A percentile compares a stretch with the other conserved stretches of the same genome.
These are phyloP conservation scores for Coniochaeta pulveracea DNA, from an alignment of 2,329 filamentous ascomycete species.

Conservation along the genomic window DNA sequence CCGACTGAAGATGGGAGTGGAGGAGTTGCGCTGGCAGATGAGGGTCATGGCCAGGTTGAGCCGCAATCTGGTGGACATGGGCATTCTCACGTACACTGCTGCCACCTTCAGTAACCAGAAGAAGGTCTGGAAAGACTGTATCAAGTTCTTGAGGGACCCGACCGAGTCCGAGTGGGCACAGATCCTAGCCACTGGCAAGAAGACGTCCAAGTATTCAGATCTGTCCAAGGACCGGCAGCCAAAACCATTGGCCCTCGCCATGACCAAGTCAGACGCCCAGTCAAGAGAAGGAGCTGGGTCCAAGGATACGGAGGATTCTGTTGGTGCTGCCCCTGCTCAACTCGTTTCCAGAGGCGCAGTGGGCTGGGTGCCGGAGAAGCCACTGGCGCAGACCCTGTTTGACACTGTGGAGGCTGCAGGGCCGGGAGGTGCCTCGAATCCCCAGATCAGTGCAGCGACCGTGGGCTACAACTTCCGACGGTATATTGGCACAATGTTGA, in stretches of 20 bases:
- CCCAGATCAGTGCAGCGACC: slow-evolving; percentile 22
- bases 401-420: slow-evolving; percentile 21
- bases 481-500: slow-evolving; percentile 20
- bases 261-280: slow-evolving; percentile 8
- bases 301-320: slow-evolving; percentile 6
- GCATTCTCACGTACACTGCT: slow-evolving; percentile 44
- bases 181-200: slow-evolving; percentile 39
- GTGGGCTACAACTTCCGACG: slow-evolving; percentile 23
- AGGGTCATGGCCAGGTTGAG: slow-evolving; percentile 46
- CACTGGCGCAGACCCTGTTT: slow-evolving; percentile 21
- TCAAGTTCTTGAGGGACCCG: slow-evolving; percentile 46
- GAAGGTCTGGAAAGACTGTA: slow-evolving; percentile 48
- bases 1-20: slow-evolving; percentile 44
- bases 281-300: slow-evolving; percentile 5
- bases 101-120: slow-evolving; percentile 36
- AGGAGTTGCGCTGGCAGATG: slow-evolving; percentile 47
- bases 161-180: slow-evolving; percentile 44
- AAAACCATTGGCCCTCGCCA: slow-evolving; percentile 14
- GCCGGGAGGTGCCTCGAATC: slow-evolving; percentile 20
- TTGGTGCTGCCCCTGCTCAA: slow-evolving; percentile 7
- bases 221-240: slow-evolving; percentile 13
- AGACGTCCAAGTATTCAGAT: slow-evolving; percentile 16
- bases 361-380: slow-evolving; percentile 21
- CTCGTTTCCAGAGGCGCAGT: slow-evolving; percentile 9
- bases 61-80: slow-evolving; percentile 43